Evolutionary conservation across 2,329 filamentous ascomycete genomes (phyloP), one percentile per base, ranked within the genome.

Genomic region (Pezicula neosporulosa): DNA sequence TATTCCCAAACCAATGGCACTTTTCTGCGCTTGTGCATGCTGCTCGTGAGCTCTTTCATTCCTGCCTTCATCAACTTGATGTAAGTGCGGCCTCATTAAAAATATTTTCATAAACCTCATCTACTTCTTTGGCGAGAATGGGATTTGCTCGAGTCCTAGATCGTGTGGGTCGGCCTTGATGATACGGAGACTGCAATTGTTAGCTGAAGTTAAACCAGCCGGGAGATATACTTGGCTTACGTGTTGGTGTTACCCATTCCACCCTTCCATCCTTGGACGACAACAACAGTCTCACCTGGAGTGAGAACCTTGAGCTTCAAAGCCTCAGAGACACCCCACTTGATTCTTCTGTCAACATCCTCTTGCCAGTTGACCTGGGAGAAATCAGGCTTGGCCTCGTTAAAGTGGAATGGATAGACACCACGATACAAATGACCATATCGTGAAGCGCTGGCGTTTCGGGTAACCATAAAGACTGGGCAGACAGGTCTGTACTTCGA

Each of bases 401-500:
- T 83, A 81, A 97, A 97, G 66, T 88, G 80, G 87, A 99, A 99
- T 53, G 94, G 94, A 71, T 97, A 99, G 56, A 99, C 93, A 64
- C 94, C 94, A 69, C 94, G 93, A 78, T 97, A 97, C 71, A 99
- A 76, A 73, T 99, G 94, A 61, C 85, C 88, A 74, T 94, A 97
- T 74, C 94, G 83, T 54, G 91, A 88, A 48, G 94, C 90, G 60
- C 82, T 84, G 45, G 84, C 75, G 71, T 88, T 96, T 65, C 94
- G 87, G 59, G 93, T 96, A 59, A 99, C 89, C 93, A 97, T 97
- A 80, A 99, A 93, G 77, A 99, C 97, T 64, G 94, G 94, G 83
- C 93, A 97, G 59, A 97, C 92, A 47, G 94, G 94, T 68, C 94
- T 89, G 80, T 97, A 99, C 80, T 99, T 99, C 78, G 93, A 96